Percentiles rank a stretch among this genome's conserved stretches.
These are phyloP conservation scores for Neurospora sp. DNA, from an alignment of 495 filamentous ascomycete genomes.

Conservation along the genomic window DNA sequence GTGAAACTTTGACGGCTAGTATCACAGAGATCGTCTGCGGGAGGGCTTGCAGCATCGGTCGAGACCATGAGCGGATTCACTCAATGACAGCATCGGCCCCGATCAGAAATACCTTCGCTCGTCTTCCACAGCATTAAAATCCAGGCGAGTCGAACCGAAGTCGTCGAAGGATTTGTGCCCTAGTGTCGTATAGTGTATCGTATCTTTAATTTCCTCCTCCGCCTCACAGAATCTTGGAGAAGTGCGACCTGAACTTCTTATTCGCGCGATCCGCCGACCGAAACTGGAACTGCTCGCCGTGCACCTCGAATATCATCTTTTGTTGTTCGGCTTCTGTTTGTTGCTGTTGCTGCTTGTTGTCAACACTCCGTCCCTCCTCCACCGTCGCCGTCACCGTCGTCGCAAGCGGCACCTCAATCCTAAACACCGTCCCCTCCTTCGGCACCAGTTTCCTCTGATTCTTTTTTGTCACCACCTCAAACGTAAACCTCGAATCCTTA, in stretches of 20 bases:
- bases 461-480: conserved; percentile 68
- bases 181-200: not conserved
- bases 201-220: not conserved
- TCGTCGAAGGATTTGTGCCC: not conserved
- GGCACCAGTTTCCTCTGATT: conserved; percentile 66
- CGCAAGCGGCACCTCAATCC: conserved; percentile 56
- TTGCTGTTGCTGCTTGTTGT: not conserved
- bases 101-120: not conserved
- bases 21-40: not conserved
- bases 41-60: not conserved
- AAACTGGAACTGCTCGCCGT: conserved; percentile 78
- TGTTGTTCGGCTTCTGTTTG: conserved; percentile 18
- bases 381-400: conserved; percentile 1
- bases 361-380: not conserved
- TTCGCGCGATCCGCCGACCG: conserved; percentile 75
- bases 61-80: not conserved
- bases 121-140: too few relatives aligned
- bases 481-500: conserved; percentile 75
- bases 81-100: not conserved
- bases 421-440: conserved; percentile 82
- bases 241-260: conserved; percentile 80
- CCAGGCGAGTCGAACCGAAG: not conserved
- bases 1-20: not conserved
- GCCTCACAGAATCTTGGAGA: conserved; percentile 54
- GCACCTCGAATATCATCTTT: conserved; percentile 69